Percentiles rank a stretch among this genome's conserved stretches.
Conservation (phyloP, 768 basidiomycete species). For the Crucibulum laeve region DNA sequence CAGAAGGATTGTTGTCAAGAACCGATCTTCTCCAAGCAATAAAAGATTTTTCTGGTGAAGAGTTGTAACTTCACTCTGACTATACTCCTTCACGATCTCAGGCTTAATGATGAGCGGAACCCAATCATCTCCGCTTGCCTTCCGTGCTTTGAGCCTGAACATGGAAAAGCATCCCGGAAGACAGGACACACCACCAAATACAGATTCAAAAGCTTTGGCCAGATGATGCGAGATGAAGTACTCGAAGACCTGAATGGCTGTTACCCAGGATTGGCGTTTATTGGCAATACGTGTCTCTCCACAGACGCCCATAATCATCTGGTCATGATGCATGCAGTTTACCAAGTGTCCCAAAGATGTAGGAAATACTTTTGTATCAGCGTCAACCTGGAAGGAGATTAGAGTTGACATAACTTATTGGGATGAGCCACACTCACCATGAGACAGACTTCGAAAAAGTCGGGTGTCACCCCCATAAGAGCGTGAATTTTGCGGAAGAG, state of each 20-base stretch:
- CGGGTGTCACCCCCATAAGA: constrained; percentile 98
- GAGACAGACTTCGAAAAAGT: constrained; percentile 94
- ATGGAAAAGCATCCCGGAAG: constrained; percentile 99
- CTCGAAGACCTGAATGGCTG: constrained; percentile 96
- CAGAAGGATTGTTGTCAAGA: constrained; percentile 93
- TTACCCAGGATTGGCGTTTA: constrained; percentile 98
- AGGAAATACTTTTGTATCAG: constrained; percentile 94
- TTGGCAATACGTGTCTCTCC: constrained; percentile 99
- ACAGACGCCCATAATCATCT: constrained; percentile 98
- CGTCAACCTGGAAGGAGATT: constrained; percentile 85
- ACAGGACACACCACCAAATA: constrained; percentile 99
- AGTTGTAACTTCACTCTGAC: constrained; percentile 88
- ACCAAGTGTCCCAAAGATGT: constrained; percentile 88
- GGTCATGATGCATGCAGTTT: constrained; percentile 98
- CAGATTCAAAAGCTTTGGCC: constrained; percentile 97
- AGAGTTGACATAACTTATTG: too few species aligned
- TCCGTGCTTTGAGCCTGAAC: constrained; percentile 96
- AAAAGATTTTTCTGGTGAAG: constrained; percentile 98
- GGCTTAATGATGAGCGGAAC: constrained; percentile 95
- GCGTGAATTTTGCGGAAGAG: constrained; percentile 94
- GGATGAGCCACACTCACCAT: constrained; percentile 79
- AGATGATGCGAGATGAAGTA: constrained; percentile 99
- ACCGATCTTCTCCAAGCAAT: constrained; percentile 96
- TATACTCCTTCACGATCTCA: constrained; percentile 96
- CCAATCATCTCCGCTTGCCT: constrained; percentile 89